phyloP scores from a whole-genome alignment of 345 rosid species.

The Camelina neglecta region DNA sequence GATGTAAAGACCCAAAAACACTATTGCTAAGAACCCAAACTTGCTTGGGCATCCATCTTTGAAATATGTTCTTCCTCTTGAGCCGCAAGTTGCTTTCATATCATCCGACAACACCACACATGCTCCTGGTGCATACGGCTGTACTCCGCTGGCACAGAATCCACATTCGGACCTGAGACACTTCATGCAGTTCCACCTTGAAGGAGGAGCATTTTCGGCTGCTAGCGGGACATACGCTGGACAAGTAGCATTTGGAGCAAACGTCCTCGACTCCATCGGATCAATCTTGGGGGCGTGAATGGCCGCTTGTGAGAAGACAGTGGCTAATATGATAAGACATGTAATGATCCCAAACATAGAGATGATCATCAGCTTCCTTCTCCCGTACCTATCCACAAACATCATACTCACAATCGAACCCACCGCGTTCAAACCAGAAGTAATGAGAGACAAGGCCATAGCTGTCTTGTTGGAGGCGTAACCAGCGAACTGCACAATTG shows the following conservation, averaged over 20 bases:
- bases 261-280: slow-evolving; percentile 42
- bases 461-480: slow-evolving; percentile 83
- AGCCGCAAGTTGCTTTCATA: slow-evolving; percentile 43
- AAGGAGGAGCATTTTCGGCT: slow-evolving; percentile 37
- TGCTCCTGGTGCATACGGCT: slow-evolving; percentile 73
- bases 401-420: slow-evolving; percentile 82
- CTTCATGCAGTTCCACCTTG: slow-evolving; percentile 68
- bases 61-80: slow-evolving; percentile 52
- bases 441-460: slow-evolving; percentile 78
- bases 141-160: slow-evolving; percentile 55
- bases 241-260: slow-evolving; percentile 71
- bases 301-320: slow-evolving; percentile 66
- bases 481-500: slow-evolving; percentile 90
- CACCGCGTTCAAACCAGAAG: slow-evolving; percentile 78
- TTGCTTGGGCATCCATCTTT: slow-evolving; percentile 81
- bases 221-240: slow-evolving; percentile 45
- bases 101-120: slow-evolving; percentile 54
- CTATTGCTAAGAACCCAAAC: slow-evolving; percentile 69
- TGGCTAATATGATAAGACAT: slow-evolving; percentile 56
- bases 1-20: slow-evolving; percentile 74
- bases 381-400: slow-evolving; percentile 78
- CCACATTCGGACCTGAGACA: slow-evolving; percentile 66
- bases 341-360: slow-evolving; percentile 73
- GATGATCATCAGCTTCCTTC: slow-evolving; percentile 77
- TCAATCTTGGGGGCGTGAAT: slow-evolving; percentile 57